A percentile compares a stretch with the other conserved stretches of the same genome.
These are phyloP conservation scores for Torulaspora pretoriensis DNA, from an alignment of 1,139 yeast genomes.

Conservation along the genomic window DNA sequence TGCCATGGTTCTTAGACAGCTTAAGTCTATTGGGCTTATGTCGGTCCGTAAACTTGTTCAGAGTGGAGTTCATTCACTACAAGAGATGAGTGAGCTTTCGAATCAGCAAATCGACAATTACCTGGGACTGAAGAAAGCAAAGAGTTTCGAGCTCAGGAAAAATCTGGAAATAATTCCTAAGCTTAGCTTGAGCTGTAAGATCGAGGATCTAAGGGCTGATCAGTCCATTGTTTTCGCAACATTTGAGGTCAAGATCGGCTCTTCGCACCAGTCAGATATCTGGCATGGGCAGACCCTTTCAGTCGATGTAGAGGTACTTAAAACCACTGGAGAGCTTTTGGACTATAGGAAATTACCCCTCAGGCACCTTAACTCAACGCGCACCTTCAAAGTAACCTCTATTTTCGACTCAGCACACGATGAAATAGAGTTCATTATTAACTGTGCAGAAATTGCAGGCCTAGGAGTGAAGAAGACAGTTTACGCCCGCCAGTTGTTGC, in stretches of 20 bases:
- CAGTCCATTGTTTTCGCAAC: conserved; percentile 14
- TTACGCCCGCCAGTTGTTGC: conserved; percentile 7
- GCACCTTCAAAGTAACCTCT: conserved; percentile 32
- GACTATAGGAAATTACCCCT: conserved; percentile 42
- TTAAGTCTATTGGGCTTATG: conserved; percentile 43
- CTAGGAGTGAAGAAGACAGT: conserved; percentile 20
- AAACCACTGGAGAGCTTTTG: conserved; percentile 35
- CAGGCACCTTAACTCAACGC: conserved; percentile 32
- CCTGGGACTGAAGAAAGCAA: conserved; percentile 41
- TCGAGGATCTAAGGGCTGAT: conserved; percentile 12
- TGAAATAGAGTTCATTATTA: conserved; percentile 31
- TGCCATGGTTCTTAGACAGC: conserved; percentile 42
- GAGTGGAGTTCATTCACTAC: conserved; percentile 36
- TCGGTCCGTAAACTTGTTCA: conserved; percentile 40
- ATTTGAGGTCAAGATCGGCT: conserved; percentile 31
- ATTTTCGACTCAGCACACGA: conserved; percentile 22
- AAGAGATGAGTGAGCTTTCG: conserved; percentile 34
- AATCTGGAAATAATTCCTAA: conserved; percentile 37
- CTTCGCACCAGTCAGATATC: conserved; percentile 18
- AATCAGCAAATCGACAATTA: conserved; percentile 40
- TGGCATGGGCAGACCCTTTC: conserved; percentile 39
- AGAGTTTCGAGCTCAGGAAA: conserved; percentile 37
- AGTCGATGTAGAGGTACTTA: conserved; percentile 32
- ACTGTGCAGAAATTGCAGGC: conserved; percentile 43
- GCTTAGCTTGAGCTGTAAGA: conserved; percentile 22